These are phyloP conservation scores for Lyophyllum semitale DNA, from an alignment of 768 basidiomycete species.

Conservation along the genomic window DNA sequence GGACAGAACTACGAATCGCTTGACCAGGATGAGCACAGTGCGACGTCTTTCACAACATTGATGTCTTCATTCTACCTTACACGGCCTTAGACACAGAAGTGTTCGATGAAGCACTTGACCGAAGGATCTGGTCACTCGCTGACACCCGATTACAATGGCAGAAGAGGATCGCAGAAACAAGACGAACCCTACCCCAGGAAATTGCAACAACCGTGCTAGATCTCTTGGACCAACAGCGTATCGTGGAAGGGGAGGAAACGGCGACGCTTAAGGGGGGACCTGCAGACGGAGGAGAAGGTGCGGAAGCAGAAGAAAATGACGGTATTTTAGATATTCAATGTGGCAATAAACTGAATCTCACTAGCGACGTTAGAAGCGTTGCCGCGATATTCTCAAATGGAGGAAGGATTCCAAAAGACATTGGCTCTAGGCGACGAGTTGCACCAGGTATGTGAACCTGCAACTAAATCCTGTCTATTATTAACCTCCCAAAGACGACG, in stretches of 20 bases:
- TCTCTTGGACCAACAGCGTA: constrained; percentile 31
- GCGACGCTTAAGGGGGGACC: constrained; percentile 7
- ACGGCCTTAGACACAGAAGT: constrained; percentile 61
- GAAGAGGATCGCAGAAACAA: constrained; percentile 64
- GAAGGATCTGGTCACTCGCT: constrained; percentile 79
- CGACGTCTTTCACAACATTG: constrained; percentile 4
- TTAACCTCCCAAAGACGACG: constrained; percentile 36
- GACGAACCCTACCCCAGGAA: constrained; percentile 62
- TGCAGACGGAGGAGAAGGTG: constrained; percentile 3
- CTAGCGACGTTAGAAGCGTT: constrained; percentile 2
- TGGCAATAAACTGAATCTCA: background rate
- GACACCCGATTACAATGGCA: constrained; percentile 77
- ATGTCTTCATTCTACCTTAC: background rate
- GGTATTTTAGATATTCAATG: background rate
- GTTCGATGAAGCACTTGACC: constrained; percentile 86
- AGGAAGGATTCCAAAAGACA: constrained; percentile 34
- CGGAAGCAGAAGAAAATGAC: constrained; percentile 19
- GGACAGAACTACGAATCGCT: constrained; percentile 74
- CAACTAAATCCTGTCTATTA: background rate
- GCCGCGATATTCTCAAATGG: constrained; percentile 21
- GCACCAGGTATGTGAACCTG: constrained; percentile 43
- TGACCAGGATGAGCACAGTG: constrained; percentile 57
- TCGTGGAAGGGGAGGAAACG: constrained; percentile 27
- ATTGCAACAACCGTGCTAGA: constrained; percentile 39
- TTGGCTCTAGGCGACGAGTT: constrained; percentile 47